phyloP scores from a whole-genome alignment of 305 asterid genomes.

The Fraxinus baroniana region DNA sequence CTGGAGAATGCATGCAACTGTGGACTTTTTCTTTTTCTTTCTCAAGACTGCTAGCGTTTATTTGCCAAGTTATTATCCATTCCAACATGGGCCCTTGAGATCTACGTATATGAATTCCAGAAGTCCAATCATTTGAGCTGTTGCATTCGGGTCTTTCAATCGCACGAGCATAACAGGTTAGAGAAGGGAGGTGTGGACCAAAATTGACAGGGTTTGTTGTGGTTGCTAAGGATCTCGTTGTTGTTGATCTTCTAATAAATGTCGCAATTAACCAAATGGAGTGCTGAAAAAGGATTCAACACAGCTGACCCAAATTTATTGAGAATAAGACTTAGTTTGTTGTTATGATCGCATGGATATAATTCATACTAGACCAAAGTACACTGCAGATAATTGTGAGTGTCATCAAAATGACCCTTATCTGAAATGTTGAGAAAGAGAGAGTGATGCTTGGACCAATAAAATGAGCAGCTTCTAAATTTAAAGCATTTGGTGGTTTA shows the following conservation, averaged over 20 bases:
- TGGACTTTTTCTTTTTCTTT: conserved; percentile 4
- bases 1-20: conserved; percentile 17
- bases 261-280: neutral
- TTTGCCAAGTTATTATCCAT: conserved; percentile 17
- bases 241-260: neutral
- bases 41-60: conserved; percentile 13
- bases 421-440: neutral
- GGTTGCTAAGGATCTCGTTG: neutral
- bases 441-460: conserved; percentile 9
- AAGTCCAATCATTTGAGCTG: conserved; percentile 7
- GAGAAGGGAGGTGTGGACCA: neutral
- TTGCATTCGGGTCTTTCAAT: conserved; percentile 14
- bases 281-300: neutral
- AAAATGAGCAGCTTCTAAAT: conserved; percentile 6
- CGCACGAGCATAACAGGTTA: neutral
- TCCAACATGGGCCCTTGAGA: conserved; percentile 20
- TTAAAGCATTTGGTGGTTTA: conserved; percentile 5
- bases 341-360: conserved; percentile 9
- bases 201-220: neutral
- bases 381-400: neutral
- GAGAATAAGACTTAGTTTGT: neutral
- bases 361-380: conserved; percentile 14
- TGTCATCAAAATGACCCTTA: conserved; percentile 4
- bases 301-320: neutral
- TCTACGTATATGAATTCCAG: conserved; percentile 7